These are phyloP conservation scores for Dioszegia hungarica DNA, from an alignment of 768 basidiomycete species.

Conservation along the genomic window DNA sequence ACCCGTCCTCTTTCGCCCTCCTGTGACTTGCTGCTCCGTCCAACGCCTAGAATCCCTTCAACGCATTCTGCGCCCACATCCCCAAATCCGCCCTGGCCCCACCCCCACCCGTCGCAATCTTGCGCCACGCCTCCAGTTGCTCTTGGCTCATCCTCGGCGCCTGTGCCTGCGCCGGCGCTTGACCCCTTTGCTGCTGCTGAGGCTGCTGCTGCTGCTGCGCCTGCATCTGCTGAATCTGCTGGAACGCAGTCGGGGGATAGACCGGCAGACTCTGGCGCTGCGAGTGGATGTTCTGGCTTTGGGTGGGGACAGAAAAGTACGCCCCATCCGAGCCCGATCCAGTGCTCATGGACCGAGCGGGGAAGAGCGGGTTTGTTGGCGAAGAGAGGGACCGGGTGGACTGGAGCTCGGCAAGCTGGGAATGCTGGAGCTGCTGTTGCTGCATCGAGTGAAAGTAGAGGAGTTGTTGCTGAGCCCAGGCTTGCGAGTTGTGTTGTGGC, in stretches of 20 bases:
- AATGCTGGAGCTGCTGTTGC: not conserved
- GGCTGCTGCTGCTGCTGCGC: not conserved
- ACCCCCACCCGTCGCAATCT: not conserved
- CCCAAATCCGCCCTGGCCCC: not conserved
- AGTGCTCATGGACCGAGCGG: too few relatives aligned
- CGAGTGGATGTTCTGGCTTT: not conserved
- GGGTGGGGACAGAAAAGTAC: not conserved
- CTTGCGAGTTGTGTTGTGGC: too few relatives aligned
- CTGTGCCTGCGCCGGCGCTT: too few relatives aligned
- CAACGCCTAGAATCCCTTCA: constrained; percentile 1
- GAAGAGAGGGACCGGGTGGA: too few relatives aligned
- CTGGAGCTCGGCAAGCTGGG: not conserved
- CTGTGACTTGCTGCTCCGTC: not conserved
- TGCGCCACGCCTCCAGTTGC: not conserved
- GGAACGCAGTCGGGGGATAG: not conserved
- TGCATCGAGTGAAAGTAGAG: constrained; percentile 2
- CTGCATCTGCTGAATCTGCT: not conserved
- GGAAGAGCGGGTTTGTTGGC: too few relatives aligned
- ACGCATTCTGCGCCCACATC: not conserved
- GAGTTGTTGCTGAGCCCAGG: constrained; percentile 4
- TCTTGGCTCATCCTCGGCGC: not conserved
- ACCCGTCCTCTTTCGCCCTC: not conserved
- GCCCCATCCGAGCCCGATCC: too few relatives aligned
- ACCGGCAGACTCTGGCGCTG: not conserved
- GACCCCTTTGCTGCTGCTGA: not conserved